Evolutionary conservation across 805 yeast genomes (phyloP), one percentile per base, ranked within the genome.

Genomic region (Sungouiella blattae): DNA sequence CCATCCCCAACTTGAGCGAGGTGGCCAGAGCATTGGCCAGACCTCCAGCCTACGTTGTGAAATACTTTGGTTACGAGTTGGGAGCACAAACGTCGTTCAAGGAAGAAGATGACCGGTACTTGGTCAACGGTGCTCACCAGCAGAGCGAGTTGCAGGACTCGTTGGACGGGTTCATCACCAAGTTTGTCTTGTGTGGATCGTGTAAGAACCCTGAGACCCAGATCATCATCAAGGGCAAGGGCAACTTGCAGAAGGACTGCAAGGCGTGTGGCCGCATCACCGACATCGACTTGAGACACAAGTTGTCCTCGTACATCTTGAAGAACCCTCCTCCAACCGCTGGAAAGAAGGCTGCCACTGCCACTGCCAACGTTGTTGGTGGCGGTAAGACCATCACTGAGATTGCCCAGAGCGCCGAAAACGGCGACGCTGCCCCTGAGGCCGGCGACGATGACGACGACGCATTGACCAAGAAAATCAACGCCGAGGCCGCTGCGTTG

Each of bases 121-220:
- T 91, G 46, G 95, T 93, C 43, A 93, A 93, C 62, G 98, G 98
- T 68, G 86, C 80, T 28, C 98, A 93, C 58, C 96, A 87, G 54
- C 80, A 89, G 31, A 73, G 75, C 44, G 89, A 87, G 64, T 75
- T 93, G 51, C 98, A 93, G 71, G 98, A 93, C 58, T 76, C 84
- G 18, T 72, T 93, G 55, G 98, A 93, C 62, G 96, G 95, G 2
- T 93, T 93, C 67, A 93, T 93, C 69, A 73, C 71, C 67, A 89
- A 82, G 64, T 93, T 87, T 57, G 96, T 93, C 43, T 76, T 93
- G 35, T 93, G 98, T 77, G 89, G 85, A 18, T 75, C 87, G 38
- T 93, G 98, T 74, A 85, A 86, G 70, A 93, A 93, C 69, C 98
- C 98, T 30, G 98, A 93, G 69, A 93, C 98, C 16, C 97, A 87